These are phyloP conservation scores for Atkinsonella texensis DNA, from an alignment of 2,329 filamentous ascomycete species.

Conservation along the genomic window DNA sequence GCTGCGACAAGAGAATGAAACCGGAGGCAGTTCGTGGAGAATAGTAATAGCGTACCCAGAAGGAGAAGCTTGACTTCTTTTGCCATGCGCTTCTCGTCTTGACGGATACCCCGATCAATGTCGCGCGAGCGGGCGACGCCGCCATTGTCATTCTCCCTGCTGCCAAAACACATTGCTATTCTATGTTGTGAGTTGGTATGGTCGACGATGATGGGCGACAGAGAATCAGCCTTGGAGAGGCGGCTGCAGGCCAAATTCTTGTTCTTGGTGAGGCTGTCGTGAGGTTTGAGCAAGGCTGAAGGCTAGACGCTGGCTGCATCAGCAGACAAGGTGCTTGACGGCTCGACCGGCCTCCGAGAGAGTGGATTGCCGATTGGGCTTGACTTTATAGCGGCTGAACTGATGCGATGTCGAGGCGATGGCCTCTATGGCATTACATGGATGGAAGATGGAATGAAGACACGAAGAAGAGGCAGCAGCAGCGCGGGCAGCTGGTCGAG, in stretches of 20 bases:
- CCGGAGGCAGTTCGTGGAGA: not conserved
- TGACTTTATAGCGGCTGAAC: not conserved
- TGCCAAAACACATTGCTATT: slow-evolving; percentile 50
- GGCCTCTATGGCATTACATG: not conserved
- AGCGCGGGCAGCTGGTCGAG: not conserved
- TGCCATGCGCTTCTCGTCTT: slow-evolving; percentile 76
- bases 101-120: slow-evolving; percentile 75
- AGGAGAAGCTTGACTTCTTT: slow-evolving; percentile 90
- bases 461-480: not conserved
- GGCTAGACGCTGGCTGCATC: not conserved
- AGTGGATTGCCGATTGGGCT: not conserved
- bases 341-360: not conserved
- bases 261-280: not conserved
- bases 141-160: slow-evolving; percentile 33
- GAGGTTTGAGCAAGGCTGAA: not conserved
- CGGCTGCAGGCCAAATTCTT: not conserved
- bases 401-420: not conserved
- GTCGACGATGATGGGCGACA: not conserved
- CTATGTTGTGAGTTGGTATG: not conserved
- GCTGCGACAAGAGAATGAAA: not conserved
- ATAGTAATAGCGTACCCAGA: slow-evolving; percentile 48
- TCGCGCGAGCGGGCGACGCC: slow-evolving; percentile 51
- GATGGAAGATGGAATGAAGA: not conserved
- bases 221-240: not conserved
- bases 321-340: not conserved